Evolutionary conservation across 257 asterid species (phyloP).

Genomic region (Penstemon davidsonii): DNA sequence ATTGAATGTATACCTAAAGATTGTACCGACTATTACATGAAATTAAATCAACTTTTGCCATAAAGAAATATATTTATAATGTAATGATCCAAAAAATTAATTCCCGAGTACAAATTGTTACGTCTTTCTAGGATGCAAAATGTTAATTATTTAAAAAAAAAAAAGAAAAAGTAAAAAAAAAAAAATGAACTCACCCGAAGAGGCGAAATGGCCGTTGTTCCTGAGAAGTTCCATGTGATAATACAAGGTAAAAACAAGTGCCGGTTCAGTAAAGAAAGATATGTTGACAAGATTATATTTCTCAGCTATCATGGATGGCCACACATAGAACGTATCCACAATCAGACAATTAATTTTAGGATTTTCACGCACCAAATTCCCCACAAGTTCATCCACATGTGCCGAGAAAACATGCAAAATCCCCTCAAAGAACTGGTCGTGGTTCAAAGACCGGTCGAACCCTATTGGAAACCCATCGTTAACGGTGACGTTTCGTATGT

Average conservation of each 20-base stretch:
- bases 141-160: neutral
- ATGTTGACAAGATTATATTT: slow-evolving; percentile 44
- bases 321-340: slow-evolving; percentile 48
- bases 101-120: too few species aligned
- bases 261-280: slow-evolving; percentile 59
- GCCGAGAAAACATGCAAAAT: slow-evolving; percentile 30
- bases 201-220: slow-evolving; percentile 44
- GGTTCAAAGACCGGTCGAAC: slow-evolving; percentile 42
- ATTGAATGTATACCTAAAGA: too few species aligned
- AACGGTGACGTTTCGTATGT: slow-evolving; percentile 36
- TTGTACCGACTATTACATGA: too few species aligned
- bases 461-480: slow-evolving; percentile 41
- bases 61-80: too few species aligned
- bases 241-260: slow-evolving; percentile 43
- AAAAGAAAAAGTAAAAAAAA: neutral
- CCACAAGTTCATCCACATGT: slow-evolving; percentile 39
- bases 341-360: slow-evolving; percentile 40
- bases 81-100: too few species aligned
- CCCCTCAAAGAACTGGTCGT: slow-evolving; percentile 35
- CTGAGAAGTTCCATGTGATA: slow-evolving; percentile 43
- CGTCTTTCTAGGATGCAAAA: too few species aligned
- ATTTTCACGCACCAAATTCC: slow-evolving; percentile 27
- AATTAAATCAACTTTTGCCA: too few species aligned
- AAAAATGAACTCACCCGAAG: slow-evolving; percentile 25
- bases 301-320: slow-evolving; percentile 43